Base-by-base conservation (phyloP, 1,139 yeast genomes). In the Blastobotrys niveus region DNA sequence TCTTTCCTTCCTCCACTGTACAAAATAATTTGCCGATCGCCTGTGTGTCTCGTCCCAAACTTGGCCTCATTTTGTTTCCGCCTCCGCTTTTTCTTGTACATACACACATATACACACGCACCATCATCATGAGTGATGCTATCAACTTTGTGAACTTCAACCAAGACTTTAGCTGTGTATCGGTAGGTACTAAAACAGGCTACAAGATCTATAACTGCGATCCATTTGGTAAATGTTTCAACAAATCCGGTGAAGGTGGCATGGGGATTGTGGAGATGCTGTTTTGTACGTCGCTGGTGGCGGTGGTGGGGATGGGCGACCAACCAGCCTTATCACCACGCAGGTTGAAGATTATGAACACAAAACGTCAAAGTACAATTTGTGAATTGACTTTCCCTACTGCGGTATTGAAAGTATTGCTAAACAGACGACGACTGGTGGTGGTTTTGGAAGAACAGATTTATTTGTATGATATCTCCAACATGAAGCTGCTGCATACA, bases 311-410 rank as follows among this genome's bases (percentile, higher is more conserved):
- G 1, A 67, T 82, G 48, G 96, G 96, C 5, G 95, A 87, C 56
- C 88, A 81, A 55, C 81, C 88, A 1, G 65, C 76, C 9, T 73
- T 82, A 56, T 82, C 94, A 7, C 95, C 96, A 12, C 72, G 96
- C 47, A 77, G 88, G 53, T 71, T 91, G 48, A 79, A 80, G 60
- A 80, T 88, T 47, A 72, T 88, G 51, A 91, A 93, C 66, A 86
- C 95, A 2, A 87, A 85, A 54, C 53, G 72, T 39, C 77, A 72
- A 55, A 73, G 79, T 27, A 78, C 80, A 14, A 86, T 83, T 36
- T 88, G 94, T 64, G 97, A 91, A 60, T 73, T 91, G 48, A 80
- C 94, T 0, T 91, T 88, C 63, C 96, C 96, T 0, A 77, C 94
- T 0, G 72, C 94, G 0, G 83, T 91, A 7, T 67, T 87, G 33